phyloP scores from a whole-genome alignment of 1,284 basidiomycete species.

The Tilletia caries region DNA sequence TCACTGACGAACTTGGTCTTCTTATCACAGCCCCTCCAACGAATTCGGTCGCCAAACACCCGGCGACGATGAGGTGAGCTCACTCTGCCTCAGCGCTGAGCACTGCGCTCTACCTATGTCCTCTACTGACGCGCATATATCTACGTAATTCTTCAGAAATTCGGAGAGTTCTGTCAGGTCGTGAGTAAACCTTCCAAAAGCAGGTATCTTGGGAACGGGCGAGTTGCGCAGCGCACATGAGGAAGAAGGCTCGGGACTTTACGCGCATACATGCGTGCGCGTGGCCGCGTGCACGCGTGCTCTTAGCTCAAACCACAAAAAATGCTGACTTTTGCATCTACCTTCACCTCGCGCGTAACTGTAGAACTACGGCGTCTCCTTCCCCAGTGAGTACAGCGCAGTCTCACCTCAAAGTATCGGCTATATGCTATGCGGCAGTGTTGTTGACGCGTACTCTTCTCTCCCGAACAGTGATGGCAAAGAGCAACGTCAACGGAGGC shows the following conservation, averaged over 20 bases:
- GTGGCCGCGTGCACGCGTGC: too few species aligned
- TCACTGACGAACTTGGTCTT: not conserved
- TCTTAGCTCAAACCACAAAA: too few species aligned
- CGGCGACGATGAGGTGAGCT: conserved; percentile 38
- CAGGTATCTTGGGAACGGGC: too few species aligned
- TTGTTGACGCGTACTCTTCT: not conserved
- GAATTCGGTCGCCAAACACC: conserved; percentile 63
- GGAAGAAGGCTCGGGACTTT: too few species aligned
- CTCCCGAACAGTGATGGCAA: conserved; percentile 44
- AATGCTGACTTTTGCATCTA: too few species aligned
- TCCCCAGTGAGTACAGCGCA: conserved; percentile 33
- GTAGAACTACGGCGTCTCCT: conserved; percentile 52
- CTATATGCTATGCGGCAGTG: too few species aligned
- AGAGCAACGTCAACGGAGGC: conserved; percentile 77
- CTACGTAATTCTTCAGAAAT: not conserved
- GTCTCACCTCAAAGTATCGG: too few species aligned
- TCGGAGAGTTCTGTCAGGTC: conserved; percentile 44
- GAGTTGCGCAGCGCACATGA: too few species aligned
- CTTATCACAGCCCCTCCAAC: conserved; percentile 69
- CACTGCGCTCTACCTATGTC: too few species aligned
- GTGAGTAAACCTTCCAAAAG: conserved; percentile 24
- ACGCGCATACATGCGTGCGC: too few species aligned
- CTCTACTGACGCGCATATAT: not conserved
- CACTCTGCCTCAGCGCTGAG: not conserved
- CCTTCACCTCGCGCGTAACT: not conserved